Evolutionary conservation across 257 asterid species (phyloP).

Genomic region (Misopates orontium): DNA sequence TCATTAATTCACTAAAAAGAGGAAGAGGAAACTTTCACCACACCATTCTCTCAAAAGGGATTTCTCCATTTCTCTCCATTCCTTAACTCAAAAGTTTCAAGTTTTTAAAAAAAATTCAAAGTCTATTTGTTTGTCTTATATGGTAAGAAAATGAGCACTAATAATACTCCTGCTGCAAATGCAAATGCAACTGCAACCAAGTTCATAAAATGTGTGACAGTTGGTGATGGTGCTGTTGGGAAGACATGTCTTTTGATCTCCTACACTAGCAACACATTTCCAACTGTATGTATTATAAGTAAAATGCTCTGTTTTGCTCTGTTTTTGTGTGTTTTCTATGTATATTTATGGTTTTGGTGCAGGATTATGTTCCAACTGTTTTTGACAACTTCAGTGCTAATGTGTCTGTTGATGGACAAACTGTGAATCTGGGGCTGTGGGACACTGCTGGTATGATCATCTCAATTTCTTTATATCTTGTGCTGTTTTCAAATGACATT

Average conservation of each 20-base stretch:
- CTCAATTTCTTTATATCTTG: neutral
- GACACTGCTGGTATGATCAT: slow-evolving; percentile 56
- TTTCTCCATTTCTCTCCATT: slow-evolving; percentile 8
- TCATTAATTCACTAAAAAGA: slow-evolving; percentile 26
- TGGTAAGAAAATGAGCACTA: slow-evolving; percentile 41
- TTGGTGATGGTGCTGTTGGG: slow-evolving; percentile 65
- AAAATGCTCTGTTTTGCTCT: neutral
- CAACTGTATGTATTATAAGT: slow-evolving; percentile 34
- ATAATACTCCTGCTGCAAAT: slow-evolving; percentile 15
- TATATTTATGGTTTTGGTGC: slow-evolving; percentile 17
- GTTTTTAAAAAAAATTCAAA: too few species aligned
- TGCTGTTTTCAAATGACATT: neutral
- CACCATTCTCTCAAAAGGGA: slow-evolving; percentile 16
- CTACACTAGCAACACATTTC: slow-evolving; percentile 60
- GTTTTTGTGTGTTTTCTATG: slow-evolving; percentile 1
- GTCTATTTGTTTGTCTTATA: too few species aligned
- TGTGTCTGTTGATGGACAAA: slow-evolving; percentile 51
- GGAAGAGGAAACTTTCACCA: neutral
- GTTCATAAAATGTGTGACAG: slow-evolving; percentile 58
- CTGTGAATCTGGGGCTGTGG: slow-evolving; percentile 64
- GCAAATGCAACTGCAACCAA: slow-evolving; percentile 42
- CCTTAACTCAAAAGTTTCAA: too few species aligned
- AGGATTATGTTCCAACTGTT: slow-evolving; percentile 60
- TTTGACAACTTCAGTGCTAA: slow-evolving; percentile 60
- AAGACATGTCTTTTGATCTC: slow-evolving; percentile 56